Evolutionary conservation across 176 grass and related monocot genomes (phyloP).

Genomic region (Tuctoria greenei): DNA sequence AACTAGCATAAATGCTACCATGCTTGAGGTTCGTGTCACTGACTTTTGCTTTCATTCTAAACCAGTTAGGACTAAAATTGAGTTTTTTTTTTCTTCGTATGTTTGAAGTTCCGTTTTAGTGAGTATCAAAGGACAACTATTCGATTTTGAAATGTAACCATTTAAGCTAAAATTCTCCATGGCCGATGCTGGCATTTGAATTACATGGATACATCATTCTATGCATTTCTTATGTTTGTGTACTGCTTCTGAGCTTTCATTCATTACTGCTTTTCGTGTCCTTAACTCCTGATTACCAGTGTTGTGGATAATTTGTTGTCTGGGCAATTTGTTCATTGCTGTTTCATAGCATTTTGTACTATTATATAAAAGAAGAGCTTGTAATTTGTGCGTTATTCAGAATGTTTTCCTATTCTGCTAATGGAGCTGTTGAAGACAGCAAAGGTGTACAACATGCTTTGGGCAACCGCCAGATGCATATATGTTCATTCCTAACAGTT

Average conservation of each 20-base stretch:
- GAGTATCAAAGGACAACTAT: not conserved
- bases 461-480: not conserved
- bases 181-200: too few relatives aligned
- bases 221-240: not conserved
- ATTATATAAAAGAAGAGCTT: too few relatives aligned
- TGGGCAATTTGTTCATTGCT: not conserved
- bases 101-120: not conserved
- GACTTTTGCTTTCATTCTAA: too few relatives aligned
- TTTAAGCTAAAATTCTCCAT: too few relatives aligned
- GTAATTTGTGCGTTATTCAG: not conserved
- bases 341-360: not conserved
- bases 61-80: too few relatives aligned
- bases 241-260: not conserved
- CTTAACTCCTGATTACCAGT: not conserved
- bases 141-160: too few relatives aligned
- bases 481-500: not conserved
- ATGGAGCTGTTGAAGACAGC: not conserved
- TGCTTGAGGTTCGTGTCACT: slow-evolving; percentile 1
- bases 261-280: not conserved
- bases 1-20: not conserved
- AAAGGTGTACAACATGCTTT: not conserved
- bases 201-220: not conserved
- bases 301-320: not conserved
- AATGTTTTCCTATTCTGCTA: not conserved
- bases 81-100: not conserved